Base-by-base conservation (phyloP, 148 eudicot species). In the Vaccinium corymbosum region DNA sequence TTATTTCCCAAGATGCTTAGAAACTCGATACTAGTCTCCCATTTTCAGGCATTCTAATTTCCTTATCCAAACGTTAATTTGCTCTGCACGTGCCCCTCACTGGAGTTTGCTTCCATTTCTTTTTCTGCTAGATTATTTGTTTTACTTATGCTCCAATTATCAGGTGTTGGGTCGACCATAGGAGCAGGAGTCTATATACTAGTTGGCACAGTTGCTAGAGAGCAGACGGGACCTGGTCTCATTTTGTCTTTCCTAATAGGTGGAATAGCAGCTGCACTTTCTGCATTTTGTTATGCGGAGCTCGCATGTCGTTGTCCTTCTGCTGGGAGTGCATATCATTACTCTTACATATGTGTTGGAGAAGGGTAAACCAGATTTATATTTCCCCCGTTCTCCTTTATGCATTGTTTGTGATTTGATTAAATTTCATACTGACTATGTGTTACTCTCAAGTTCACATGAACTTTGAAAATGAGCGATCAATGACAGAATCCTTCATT, bases 151-250 rank as follows among this genome's bases (percentile, higher is more conserved):
- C 53, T 61, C 53, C 55, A 22, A 52, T 79, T 59, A 85, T 85
- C 85, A 93, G 95, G 95, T 17, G 91, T 93, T 85, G 95, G 95
- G 10, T 85, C 95, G 25, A 93, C 95, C 56, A 90, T 93, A 82
- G 95, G 95, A 75, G 95, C 95, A 83, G 95, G 95, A n/a, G 92
- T 92, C 42, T 92, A 92, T 83, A 92, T 92, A 82, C 93, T 92
- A 74, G 87, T 92, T 59, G 94, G 94, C 20, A 90, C 94, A 81
- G 94, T 92, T 82, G 94, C 94, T 20, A 90, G 92, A 89, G 92
- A 92, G 86, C 89, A 87, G 75, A 79, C 94, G 12, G 94, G 94
- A n/a, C 94, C 94, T 20, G 90, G 92, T 76, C 87, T 92, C 49
- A 79, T 90, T 13, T 42, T 92, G 51, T 89, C 93, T 6, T 92